Evolutionary conservation across 2,329 filamentous ascomycete genomes (phyloP).

Genomic region (Aspergillus clavatus): DNA sequence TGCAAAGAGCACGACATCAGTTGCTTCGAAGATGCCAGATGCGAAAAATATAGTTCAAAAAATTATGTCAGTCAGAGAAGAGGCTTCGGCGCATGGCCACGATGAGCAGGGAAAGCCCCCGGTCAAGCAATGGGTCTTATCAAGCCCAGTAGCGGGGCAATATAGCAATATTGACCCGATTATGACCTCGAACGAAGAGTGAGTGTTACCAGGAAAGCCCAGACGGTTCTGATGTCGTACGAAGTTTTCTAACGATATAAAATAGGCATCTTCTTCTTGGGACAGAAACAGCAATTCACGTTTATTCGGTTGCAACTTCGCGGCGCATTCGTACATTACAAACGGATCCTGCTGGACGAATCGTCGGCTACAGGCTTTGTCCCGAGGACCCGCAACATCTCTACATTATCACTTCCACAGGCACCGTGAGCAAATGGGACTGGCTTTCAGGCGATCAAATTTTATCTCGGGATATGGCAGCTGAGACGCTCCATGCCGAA

Average conservation of each 20-base stretch:
- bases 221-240: neutral
- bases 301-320: constrained; percentile 78
- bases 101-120: constrained; percentile 11
- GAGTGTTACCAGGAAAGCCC: constrained; percentile 17
- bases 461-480: constrained; percentile 40
- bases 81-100: constrained; percentile 7
- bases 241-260: constrained; percentile 5
- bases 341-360: constrained; percentile 43
- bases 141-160: constrained; percentile 50
- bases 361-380: constrained; percentile 52
- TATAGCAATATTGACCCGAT: constrained; percentile 54
- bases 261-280: constrained; percentile 67
- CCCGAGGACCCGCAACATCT: constrained; percentile 48
- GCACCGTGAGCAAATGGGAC: constrained; percentile 54
- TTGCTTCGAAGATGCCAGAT: neutral
- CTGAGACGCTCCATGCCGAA: constrained; percentile 31
- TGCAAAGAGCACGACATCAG: constrained; percentile 16
- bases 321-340: constrained; percentile 69
- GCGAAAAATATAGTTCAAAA: neutral
- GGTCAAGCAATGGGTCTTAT: constrained; percentile 42
- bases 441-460: constrained; percentile 49
- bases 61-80: neutral
- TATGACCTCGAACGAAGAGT: constrained; percentile 55
- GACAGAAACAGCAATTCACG: constrained; percentile 68
- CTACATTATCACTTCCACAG: constrained; percentile 50